phyloP scores from a whole-genome alignment of 1,284 basidiomycete genomes.

The Grifola frondosa region DNA sequence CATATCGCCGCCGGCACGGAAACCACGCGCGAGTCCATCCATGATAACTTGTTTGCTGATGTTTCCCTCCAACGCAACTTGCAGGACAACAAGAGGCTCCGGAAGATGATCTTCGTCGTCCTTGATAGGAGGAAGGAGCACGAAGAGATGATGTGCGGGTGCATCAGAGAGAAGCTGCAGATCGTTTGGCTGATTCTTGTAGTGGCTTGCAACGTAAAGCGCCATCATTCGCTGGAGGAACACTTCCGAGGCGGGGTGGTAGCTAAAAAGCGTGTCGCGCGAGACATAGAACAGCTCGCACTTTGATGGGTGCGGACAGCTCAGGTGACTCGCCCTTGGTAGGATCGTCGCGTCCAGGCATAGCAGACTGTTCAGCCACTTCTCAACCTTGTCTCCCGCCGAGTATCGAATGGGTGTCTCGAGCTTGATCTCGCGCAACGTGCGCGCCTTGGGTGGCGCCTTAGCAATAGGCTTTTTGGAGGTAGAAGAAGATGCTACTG shows the following conservation, averaged over 20 bases:
- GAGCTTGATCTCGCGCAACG: constrained; percentile 92
- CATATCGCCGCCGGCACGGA: constrained; percentile 91
- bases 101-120: constrained; percentile 86
- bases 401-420: constrained; percentile 95
- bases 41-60: constrained; percentile 87
- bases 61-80: constrained; percentile 94
- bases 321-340: constrained; percentile 62
- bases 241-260: constrained; percentile 93
- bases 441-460: constrained; percentile 68
- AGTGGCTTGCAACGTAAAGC: constrained; percentile 95
- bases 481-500: constrained; percentile 42
- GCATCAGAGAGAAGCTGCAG: constrained; percentile 96
- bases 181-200: constrained; percentile 99
- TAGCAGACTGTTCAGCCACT: constrained; percentile 90
- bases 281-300: constrained; percentile 97
- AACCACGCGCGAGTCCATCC: constrained; percentile 80
- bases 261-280: constrained; percentile 95
- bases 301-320: constrained; percentile 89
- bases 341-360: constrained; percentile 91
- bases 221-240: constrained; percentile 99
- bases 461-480: constrained; percentile 52
- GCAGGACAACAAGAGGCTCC: constrained; percentile 92
- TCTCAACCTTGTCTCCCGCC: constrained; percentile 86
- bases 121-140: constrained; percentile 88
- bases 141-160: constrained; percentile 95